Evolutionary conservation across 2,329 filamentous ascomycete genomes (phyloP).

Genomic region (Graphium sp.): DNA sequence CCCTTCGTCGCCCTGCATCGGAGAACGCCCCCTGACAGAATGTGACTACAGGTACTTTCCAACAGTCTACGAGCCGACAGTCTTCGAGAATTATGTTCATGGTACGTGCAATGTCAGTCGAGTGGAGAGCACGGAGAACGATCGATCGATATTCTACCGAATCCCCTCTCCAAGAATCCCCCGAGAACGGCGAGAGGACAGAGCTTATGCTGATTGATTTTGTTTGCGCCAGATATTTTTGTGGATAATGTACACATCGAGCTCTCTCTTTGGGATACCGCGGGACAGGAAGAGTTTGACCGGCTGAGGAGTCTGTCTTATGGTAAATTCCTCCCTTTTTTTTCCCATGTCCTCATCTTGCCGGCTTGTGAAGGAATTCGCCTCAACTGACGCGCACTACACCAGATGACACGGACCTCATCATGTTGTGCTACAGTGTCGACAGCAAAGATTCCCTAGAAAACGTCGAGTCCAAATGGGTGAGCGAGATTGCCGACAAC

Average conservation of each 20-base stretch:
- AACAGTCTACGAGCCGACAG: conserved; percentile 94
- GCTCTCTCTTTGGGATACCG: conserved; percentile 94
- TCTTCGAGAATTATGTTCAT: conserved; percentile 98
- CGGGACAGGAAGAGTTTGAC: conserved; percentile 98
- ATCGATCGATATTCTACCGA: too few species aligned
- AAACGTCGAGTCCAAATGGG: conserved; percentile 98
- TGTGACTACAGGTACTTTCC: conserved; percentile 64
- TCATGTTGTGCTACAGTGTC: conserved; percentile 97
- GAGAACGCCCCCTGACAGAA: conserved; percentile 7
- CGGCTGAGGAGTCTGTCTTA: conserved; percentile 88
- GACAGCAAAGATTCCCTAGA: conserved; percentile 93
- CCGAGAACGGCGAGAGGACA: too few species aligned
- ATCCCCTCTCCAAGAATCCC: too few species aligned
- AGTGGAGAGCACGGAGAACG: too few species aligned
- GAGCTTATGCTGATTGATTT: too few species aligned
- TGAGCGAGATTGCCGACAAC: conserved; percentile 94
- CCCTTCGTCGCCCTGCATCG: conserved; percentile 1
- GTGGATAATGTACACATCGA: conserved; percentile 96
- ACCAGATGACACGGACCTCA: conserved; percentile 74
- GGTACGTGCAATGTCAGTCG: conserved; percentile 47
- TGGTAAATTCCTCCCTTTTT: conserved; percentile 28
- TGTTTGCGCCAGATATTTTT: conserved; percentile 93
- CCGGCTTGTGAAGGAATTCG: neutral
- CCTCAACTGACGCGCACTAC: conserved; percentile 2
- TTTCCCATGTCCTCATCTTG: neutral